Conservation (phyloP, 441 rosid species). For the Theobroma grandiflorum region DNA sequence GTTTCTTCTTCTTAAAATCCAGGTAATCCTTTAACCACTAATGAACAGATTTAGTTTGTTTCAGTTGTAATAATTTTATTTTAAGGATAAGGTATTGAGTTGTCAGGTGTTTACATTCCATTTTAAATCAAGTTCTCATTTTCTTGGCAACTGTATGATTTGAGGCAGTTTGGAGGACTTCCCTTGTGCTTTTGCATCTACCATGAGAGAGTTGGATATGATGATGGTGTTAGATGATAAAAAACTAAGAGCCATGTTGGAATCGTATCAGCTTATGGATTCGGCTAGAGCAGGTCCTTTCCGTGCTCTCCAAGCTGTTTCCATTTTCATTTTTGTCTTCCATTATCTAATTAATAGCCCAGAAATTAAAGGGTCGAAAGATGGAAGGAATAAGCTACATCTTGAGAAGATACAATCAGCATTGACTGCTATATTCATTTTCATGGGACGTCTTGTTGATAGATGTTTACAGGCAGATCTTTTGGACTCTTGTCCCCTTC, state of each 20-base stretch:
- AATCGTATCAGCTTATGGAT: conserved; percentile 70
- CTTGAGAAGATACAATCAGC: conserved; percentile 44
- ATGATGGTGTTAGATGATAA: conserved; percentile 60
- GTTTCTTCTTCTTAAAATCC: conserved; percentile 77
- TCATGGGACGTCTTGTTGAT: conserved; percentile 74
- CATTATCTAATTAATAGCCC: conserved; percentile 44
- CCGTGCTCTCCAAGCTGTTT: conserved; percentile 68
- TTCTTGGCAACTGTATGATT: conserved; percentile 26
- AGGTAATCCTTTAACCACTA: conserved; percentile 49
- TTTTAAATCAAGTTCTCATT: conserved; percentile 27
- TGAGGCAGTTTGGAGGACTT: conserved; percentile 75
- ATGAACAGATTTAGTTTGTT: not conserved
- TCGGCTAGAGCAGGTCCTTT: conserved; percentile 70
- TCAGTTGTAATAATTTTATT: not conserved
- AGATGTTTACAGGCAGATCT: conserved; percentile 60
- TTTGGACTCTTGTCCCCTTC: conserved; percentile 60
- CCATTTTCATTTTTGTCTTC: conserved; percentile 67
- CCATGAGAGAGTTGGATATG: conserved; percentile 62
- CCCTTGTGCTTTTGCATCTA: conserved; percentile 65
- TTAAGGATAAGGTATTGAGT: not conserved
- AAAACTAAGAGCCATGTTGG: conserved; percentile 53
- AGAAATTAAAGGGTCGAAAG: conserved; percentile 38
- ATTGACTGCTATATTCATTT: conserved; percentile 51
- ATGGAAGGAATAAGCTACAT: conserved; percentile 33
- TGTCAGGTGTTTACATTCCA: conserved; percentile 14